phyloP scores from a whole-genome alignment of 2,329 filamentous ascomycete species.

The Parafenestella ontariensis region DNA sequence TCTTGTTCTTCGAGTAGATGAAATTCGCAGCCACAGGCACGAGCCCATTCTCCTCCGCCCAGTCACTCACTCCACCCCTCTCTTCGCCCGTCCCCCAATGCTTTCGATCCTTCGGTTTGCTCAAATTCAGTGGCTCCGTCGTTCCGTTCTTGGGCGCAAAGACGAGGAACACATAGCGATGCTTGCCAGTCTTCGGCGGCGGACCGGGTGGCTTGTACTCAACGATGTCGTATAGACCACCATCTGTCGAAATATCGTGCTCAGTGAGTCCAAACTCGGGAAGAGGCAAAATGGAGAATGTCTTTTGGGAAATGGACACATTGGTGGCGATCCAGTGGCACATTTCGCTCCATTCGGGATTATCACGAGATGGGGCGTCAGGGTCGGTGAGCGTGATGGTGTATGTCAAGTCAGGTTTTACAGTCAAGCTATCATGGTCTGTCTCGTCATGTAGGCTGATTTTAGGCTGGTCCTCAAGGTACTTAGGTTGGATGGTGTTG shows the following conservation, averaged over 20 bases:
- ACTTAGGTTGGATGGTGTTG: conserved; percentile 59
- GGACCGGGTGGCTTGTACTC: conserved; percentile 62
- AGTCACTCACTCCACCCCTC: conserved; percentile 59
- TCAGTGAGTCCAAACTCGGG: conserved; percentile 25
- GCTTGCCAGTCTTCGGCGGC: conserved; percentile 63
- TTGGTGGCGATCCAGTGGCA: conserved; percentile 62
- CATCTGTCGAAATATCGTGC: conserved; percentile 7
- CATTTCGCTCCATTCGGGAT: conserved; percentile 64
- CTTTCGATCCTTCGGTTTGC: conserved; percentile 57
- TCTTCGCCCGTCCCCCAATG: conserved; percentile 63
- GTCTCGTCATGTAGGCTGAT: conserved; percentile 49
- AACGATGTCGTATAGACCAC: conserved; percentile 50
- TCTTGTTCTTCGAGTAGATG: conserved; percentile 56
- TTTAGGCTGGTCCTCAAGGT: conserved; percentile 52
- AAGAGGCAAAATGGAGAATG: conserved; percentile 35
- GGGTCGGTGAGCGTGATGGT: conserved; percentile 64
- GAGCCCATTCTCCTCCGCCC: conserved; percentile 58
- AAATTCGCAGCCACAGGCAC: conserved; percentile 57
- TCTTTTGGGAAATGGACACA: conserved; percentile 34
- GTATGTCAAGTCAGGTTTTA: conserved; percentile 48
- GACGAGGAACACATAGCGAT: conserved; percentile 64
- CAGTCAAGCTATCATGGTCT: conserved; percentile 20
- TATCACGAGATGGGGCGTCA: conserved; percentile 61
- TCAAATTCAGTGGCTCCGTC: conserved; percentile 51
- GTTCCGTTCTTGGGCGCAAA: conserved; percentile 56